Evolutionary conservation across 768 basidiomycete species (phyloP), one percentile per base, ranked within the genome.

Genomic region (Lactarius tabidus): DNA sequence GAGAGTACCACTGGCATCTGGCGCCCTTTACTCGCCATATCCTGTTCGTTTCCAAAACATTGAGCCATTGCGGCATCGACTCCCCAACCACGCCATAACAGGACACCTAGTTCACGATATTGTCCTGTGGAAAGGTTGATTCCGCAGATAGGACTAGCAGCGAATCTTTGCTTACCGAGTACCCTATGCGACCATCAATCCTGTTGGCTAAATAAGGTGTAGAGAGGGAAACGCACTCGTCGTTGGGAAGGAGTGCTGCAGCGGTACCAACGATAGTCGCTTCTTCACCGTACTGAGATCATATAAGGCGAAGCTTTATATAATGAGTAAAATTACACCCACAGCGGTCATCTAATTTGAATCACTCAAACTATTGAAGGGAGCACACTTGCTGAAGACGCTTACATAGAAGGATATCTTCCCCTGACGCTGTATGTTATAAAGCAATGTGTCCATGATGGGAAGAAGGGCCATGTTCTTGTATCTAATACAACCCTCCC

Each of bases 351-450:
- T 92, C 91, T 92, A 72, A 20, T 48, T 39, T 43, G 54, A 28
- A 59, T 58, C 51, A 35, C 59, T 59, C 20, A 64, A 12, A 3
- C 14, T 36, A 51, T 39, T 14, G 48, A 10, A 62, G 26, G 65
- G 18, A 39, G 35, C 1, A 56, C 17, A 38, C 26, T 55, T 10
- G 59, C 28, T 6, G 43, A 54, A 28, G 65, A 62, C 26, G 78
- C 88, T 71, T 73, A 91, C 93, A 74, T 93, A 94, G 75, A 93
- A 94, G 6, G 90, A 90, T 69, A 93, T 93, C 76, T 92, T 93
- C 31, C 95, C 95, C 75, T 98, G 95, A 9, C 95, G 85, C 73
- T 98, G 95, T 10, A 95, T 86, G 70, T 95, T 95, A 76, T 94
- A 91, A 18, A 98, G 80, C 39, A 96, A 79, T 69, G 87, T 94